Base-by-base conservation (phyloP, 176 grass and related monocot genomes). In the Carex scoparia region DNA sequence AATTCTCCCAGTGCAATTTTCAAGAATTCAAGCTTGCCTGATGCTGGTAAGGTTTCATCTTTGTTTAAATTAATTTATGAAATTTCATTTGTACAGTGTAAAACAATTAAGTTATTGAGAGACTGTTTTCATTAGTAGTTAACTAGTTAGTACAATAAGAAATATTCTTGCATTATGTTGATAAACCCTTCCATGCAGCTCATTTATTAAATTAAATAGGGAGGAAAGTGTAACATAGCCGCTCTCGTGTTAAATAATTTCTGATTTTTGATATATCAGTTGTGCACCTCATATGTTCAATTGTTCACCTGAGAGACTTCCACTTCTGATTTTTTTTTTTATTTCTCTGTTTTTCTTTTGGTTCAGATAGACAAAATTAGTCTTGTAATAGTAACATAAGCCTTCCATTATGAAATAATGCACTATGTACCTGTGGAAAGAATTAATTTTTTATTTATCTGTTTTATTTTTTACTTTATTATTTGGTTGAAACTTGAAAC, bases 41-140 rank as follows among this genome's bases (percentile, higher is more conserved):
- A 16, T 77, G 19, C 60, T 77, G 94, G 94, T 93, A 88, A 81
- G 37, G 37, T 5, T 5, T 15, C 7, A 62, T 27, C 30, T 44
- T 32, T 37, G 13, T 64, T 46, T 64, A 7, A 23, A 64, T 40
- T 81, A 60, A 12, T 64, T 28, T 23, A 11, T 81, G 37, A 61
- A 63, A 42, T 64, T 81, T 38, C n/a, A 84, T 88, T 7, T 54
- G n/a, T 30, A 15, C 19, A 55, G 11, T 76, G 11, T 11, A 32
- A 76, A 76, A 76, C 2, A 7, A 73, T 23, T 49, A 49, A 23
- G 23, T 46, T 46, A 10, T 5, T 71, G 19, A 30, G 4, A 48
- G 30, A 0, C 38, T 10, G 44, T 4, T 71, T 71, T 42, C 28
- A 5, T 33, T 33, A 35, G 16, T 10, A 44, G 16, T 37, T 37